phyloP scores from a whole-genome alignment of 2,329 filamentous ascomycete species.

The Arthroderma sp. region DNA sequence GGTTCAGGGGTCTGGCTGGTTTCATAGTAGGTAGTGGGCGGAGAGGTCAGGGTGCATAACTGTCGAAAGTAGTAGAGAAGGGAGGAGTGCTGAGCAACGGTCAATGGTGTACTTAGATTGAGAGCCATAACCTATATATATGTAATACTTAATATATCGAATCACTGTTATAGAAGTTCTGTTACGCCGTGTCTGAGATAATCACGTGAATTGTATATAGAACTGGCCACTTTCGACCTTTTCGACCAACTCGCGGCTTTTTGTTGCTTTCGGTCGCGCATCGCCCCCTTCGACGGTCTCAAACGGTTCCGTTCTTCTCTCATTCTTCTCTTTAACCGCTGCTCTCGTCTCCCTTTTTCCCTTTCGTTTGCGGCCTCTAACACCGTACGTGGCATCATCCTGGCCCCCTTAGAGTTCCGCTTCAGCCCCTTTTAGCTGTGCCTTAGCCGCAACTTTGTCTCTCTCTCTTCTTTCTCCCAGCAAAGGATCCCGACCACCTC shows the following conservation, averaged over 20 bases:
- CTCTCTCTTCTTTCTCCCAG: neutral
- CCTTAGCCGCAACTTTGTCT: neutral
- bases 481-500: neutral
- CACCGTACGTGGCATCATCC: slow-evolving; percentile 1
- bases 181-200: neutral
- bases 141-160: too few species aligned
- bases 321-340: neutral
- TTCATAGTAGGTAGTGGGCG: neutral
- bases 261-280: neutral
- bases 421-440: slow-evolving; percentile 4
- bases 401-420: neutral
- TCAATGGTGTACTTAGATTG: neutral
- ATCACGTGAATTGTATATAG: neutral
- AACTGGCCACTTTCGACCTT: neutral
- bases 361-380: neutral
- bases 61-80: neutral
- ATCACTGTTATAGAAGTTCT: too few species aligned
- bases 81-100: neutral
- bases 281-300: neutral
- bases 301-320: neutral
- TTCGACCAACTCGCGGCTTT: neutral
- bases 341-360: neutral
- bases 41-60: neutral
- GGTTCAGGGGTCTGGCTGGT: neutral
- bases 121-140: neutral